Base-by-base conservation (phyloP, 306 rosid species). In the Fragaria ananassa region DNA sequence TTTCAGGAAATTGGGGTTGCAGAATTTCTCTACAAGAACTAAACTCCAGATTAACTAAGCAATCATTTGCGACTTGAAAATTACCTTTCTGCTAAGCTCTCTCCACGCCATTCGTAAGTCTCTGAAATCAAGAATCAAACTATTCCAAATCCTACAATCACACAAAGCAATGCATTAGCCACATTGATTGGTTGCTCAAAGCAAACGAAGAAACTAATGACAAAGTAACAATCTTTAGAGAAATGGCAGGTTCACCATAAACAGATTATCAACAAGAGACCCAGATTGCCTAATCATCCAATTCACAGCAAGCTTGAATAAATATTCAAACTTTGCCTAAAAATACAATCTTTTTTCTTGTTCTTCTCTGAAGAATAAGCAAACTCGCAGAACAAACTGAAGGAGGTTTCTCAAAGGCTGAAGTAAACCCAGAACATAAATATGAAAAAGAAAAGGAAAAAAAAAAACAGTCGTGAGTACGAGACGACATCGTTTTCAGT, bases 101-200 rank as follows among this genome's bases (percentile, higher is more conserved):
- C 89, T 86, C 96, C 90, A 94, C 83, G 94, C 97, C 97, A 93
- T 93, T 85, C 94, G 86, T 81, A 89, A 75, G 89, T 76, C 37
- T 82, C 70, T 39, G 58, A 83, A 39, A 23, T 46, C 54, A 72
- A 21, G 6, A 19, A 41, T 10, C 34, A 34, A 35, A n/a, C 31
- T 35, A 71, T 6, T 56, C 25, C 6, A 42, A 37, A 72, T 15
- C 23, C 79, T 69, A 69, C 37, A 67, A 68, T 27, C 19, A 42
- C 27, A 58, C 23, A 44, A 60, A 58, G 44, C 69, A 74, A 19
- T 25, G 44, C 34, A 39, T 39, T 72, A 56, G 76, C 67, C 34
- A 72, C n/a, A 54, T 49, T 35, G 49, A n/a, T 54, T 34, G 63
- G 19, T 51, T 50, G 47, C 75, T 31, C 4, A 17, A 41, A 47